These are phyloP conservation scores for Aspergillus japonicus DNA, from an alignment of 2,329 filamentous ascomycete species.

Conservation along the genomic window DNA sequence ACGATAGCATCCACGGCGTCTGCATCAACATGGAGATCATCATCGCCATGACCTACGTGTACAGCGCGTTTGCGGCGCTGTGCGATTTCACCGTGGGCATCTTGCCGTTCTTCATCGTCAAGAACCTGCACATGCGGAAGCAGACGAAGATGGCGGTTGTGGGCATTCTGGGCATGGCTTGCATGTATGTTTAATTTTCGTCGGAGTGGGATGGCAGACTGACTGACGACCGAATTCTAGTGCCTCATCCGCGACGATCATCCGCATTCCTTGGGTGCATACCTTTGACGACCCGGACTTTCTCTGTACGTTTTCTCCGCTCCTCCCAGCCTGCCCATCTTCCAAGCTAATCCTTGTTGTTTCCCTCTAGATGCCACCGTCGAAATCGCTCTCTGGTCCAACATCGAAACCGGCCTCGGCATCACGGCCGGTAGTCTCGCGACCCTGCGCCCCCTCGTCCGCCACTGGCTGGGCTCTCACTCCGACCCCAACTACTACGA, in stretches of 20 bases:
- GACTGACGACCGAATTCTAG: constrained; percentile 12
- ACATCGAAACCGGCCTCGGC: constrained; percentile 35
- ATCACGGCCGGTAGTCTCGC: constrained; percentile 50
- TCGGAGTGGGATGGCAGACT: no score
- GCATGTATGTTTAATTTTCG: constrained; percentile 37
- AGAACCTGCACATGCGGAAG: constrained; percentile 55
- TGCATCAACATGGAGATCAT: constrained; percentile 44
- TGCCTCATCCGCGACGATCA: constrained; percentile 47
- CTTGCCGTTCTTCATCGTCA: constrained; percentile 55
- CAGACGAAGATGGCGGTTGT: constrained; percentile 54
- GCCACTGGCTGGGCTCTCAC: constrained; percentile 25
- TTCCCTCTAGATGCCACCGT: constrained; percentile 39
- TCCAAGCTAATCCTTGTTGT: background rate
- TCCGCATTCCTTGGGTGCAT: constrained; percentile 45
- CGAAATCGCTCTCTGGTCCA: constrained; percentile 44
- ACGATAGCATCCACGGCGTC: constrained; percentile 33
- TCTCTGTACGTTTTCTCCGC: constrained; percentile 26
- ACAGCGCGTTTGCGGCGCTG: constrained; percentile 32
- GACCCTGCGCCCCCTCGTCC: constrained; percentile 50
- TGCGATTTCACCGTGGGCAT: constrained; percentile 55
- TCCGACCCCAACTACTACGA: constrained; percentile 18
- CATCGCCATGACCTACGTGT: constrained; percentile 36
- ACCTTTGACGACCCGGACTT: constrained; percentile 39
- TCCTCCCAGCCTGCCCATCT: background rate
- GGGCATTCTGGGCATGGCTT: constrained; percentile 51